Percentiles rank a stretch among this genome's conserved stretches.
Conservation (phyloP, 129 eudicot species). For the Pseudognaphalium luteoalbum region DNA sequence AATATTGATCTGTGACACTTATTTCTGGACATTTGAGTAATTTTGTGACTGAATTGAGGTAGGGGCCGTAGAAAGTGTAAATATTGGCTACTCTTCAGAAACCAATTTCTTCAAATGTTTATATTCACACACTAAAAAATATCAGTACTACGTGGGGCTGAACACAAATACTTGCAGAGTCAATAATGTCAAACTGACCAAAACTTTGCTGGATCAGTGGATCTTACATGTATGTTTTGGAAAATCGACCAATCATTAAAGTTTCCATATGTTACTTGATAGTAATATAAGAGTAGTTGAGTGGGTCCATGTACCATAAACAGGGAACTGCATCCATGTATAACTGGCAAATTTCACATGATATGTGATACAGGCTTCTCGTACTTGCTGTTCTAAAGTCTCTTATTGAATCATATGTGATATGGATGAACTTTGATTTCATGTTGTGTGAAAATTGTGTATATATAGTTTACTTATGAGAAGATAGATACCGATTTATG, state of each 20-base stretch:
- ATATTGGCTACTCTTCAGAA: slow-evolving; percentile 9
- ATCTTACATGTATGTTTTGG: slow-evolving; percentile 26
- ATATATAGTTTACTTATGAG: slow-evolving; percentile 10
- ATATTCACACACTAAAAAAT: slow-evolving; percentile 28
- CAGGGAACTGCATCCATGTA: slow-evolving; percentile 33
- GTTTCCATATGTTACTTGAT: slow-evolving; percentile 24
- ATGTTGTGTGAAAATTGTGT: slow-evolving; percentile 8
- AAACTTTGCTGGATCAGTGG: slow-evolving; percentile 40
- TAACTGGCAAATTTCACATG: slow-evolving; percentile 36
- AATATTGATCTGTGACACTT: slow-evolving; percentile 22
- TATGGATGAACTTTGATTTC: slow-evolving; percentile 1
- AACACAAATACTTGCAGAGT: slow-evolving; percentile 18
- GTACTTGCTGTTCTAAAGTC: slow-evolving; percentile 25
- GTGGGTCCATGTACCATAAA: slow-evolving; percentile 37
- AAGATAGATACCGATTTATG: slow-evolving; percentile 7
- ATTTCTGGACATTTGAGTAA: slow-evolving; percentile 23
- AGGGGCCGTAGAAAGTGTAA: slow-evolving; percentile 25
- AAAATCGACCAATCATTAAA: slow-evolving; percentile 33
- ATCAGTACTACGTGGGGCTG: slow-evolving; percentile 36
- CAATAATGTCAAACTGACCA: slow-evolving; percentile 35
- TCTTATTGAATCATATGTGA: slow-evolving; percentile 23
- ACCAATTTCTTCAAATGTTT: slow-evolving; percentile 26
- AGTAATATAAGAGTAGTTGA: slow-evolving; percentile 30
- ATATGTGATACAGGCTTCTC: slow-evolving; percentile 26
- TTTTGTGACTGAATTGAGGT: slow-evolving; percentile 6